These are phyloP conservation scores for Noccaea bulbosa DNA, from an alignment of 345 rosid genomes.

Conservation along the genomic window DNA sequence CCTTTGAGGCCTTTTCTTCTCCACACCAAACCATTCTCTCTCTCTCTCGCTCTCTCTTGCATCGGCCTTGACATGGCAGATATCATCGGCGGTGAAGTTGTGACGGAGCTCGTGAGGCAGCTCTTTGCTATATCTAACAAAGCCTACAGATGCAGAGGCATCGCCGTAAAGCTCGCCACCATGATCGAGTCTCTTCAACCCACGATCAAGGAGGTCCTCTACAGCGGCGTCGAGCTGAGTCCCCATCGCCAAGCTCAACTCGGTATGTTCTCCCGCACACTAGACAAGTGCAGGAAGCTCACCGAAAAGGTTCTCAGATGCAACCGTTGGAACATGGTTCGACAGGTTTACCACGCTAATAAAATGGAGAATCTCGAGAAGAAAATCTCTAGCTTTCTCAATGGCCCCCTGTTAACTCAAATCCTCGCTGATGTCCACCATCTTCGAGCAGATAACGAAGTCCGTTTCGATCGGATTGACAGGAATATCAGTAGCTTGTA, in stretches of 20 bases:
- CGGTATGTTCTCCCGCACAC: conserved; percentile 52
- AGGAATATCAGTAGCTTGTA: conserved; percentile 45
- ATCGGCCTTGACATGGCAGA: conserved; percentile 48
- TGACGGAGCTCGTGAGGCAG: conserved; percentile 59
- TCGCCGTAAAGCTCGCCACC: conserved; percentile 48
- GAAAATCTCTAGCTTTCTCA: conserved; percentile 48
- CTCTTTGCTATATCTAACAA: conserved; percentile 49
- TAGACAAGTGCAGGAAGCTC: conserved; percentile 59
- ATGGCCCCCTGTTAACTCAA: conserved; percentile 35
- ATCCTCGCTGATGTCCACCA: conserved; percentile 77
- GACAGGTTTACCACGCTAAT: conserved; percentile 52
- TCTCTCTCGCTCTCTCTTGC: neutral
- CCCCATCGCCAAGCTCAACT: conserved; percentile 60
- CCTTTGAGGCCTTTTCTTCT: neutral
- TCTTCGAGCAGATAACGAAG: conserved; percentile 49
- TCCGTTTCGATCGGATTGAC: conserved; percentile 62
- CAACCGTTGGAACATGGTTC: conserved; percentile 77
- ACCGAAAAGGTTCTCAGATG: conserved; percentile 52
- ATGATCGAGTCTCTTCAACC: conserved; percentile 49
- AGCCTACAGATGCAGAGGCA: conserved; percentile 54
- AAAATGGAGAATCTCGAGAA: conserved; percentile 76
- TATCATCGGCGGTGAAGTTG: conserved; percentile 64
- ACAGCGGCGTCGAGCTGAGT: conserved; percentile 71
- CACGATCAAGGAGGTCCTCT: conserved; percentile 61
- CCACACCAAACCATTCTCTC: neutral